Conservation (phyloP, 2,329 filamentous ascomycete genomes). For the Penicillium sumatraense region DNA sequence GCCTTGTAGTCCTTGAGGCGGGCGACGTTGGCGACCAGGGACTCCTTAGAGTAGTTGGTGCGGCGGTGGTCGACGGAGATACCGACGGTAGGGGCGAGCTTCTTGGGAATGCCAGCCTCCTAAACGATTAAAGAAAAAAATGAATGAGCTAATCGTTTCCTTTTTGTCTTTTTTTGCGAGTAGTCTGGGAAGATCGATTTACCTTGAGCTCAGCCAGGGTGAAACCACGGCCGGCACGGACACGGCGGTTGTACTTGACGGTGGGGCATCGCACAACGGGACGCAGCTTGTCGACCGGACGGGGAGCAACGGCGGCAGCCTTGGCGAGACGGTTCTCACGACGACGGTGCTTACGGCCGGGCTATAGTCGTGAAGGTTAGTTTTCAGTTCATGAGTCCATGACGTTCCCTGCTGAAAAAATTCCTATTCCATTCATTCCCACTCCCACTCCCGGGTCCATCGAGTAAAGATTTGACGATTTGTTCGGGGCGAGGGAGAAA, state of each 20-base stretch:
- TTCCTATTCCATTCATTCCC: slow-evolving; percentile 9
- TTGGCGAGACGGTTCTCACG: slow-evolving; percentile 90
- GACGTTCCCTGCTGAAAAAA: slow-evolving; percentile 14
- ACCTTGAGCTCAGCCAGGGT: slow-evolving; percentile 98
- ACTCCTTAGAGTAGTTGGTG: slow-evolving; percentile 96
- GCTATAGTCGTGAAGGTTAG: slow-evolving; percentile 61
- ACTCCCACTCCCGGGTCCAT: slow-evolving; percentile 8
- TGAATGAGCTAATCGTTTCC: slow-evolving; percentile 9
- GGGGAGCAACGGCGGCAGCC: slow-evolving; percentile 92
- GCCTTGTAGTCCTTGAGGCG: slow-evolving; percentile 98
- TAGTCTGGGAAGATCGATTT: slow-evolving; percentile 38
- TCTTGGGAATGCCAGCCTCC: slow-evolving; percentile 95
- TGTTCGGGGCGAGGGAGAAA: slow-evolving; percentile 7
- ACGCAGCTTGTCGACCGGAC: slow-evolving; percentile 95
- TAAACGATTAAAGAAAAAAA: slow-evolving; percentile 47
- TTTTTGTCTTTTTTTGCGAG: neutral
- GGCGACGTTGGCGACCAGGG: slow-evolving; percentile 90
- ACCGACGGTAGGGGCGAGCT: slow-evolving; percentile 92
- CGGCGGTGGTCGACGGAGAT: slow-evolving; percentile 96
- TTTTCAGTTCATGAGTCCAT: slow-evolving; percentile 21
- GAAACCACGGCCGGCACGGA: slow-evolving; percentile 96
- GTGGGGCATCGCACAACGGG: slow-evolving; percentile 97
- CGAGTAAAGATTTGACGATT: slow-evolving; percentile 16
- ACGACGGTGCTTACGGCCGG: slow-evolving; percentile 93
- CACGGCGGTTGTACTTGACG: slow-evolving; percentile 98